These are phyloP conservation scores for Podospora sp. DNA, from an alignment of 495 filamentous ascomycete species.

Conservation along the genomic window DNA sequence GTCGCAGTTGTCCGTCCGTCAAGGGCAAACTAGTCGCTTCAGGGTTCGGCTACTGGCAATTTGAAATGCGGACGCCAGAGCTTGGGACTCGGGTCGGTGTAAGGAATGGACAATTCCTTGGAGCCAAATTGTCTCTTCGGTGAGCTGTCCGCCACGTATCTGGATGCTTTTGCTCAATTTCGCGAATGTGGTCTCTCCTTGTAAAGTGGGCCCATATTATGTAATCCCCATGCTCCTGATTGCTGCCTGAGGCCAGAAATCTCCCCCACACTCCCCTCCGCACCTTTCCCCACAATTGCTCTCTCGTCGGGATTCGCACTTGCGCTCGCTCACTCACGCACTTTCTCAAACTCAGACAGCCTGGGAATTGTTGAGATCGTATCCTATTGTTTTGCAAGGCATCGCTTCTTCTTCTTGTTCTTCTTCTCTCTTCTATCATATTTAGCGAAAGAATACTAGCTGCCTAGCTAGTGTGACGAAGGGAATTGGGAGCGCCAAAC, in stretches of 20 bases:
- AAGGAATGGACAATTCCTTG: conserved; percentile 3
- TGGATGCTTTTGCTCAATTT: conserved; percentile 34
- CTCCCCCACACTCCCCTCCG: background rate
- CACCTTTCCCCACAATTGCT: too few species aligned
- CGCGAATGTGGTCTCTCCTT: conserved; percentile 39
- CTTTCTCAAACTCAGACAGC: too few species aligned
- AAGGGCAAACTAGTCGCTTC: conserved; percentile 8
- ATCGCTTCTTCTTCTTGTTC: background rate
- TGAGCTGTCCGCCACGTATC: conserved; percentile 38
- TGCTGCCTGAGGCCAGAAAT: conserved; percentile 23
- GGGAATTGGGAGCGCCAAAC: too few species aligned
- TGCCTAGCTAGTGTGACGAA: background rate
- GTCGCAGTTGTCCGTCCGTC: conserved; percentile 3
- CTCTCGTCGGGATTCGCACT: too few species aligned
- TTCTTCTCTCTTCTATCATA: too few species aligned
- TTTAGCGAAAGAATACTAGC: background rate
- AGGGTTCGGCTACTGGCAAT: background rate
- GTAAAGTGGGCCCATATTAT: conserved; percentile 26
- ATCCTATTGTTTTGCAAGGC: background rate
- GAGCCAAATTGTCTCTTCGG: conserved; percentile 17
- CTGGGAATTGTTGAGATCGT: too few species aligned
- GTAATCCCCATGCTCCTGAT: conserved; percentile 23
- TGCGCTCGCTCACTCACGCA: too few species aligned
- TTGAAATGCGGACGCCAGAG: background rate
- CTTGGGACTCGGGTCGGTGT: conserved; percentile 12